A percentile compares a stretch with the other conserved stretches of the same genome.
These are phyloP conservation scores for Rosa hybrid DNA, from an alignment of 331 rosid genomes.

Conservation along the genomic window DNA sequence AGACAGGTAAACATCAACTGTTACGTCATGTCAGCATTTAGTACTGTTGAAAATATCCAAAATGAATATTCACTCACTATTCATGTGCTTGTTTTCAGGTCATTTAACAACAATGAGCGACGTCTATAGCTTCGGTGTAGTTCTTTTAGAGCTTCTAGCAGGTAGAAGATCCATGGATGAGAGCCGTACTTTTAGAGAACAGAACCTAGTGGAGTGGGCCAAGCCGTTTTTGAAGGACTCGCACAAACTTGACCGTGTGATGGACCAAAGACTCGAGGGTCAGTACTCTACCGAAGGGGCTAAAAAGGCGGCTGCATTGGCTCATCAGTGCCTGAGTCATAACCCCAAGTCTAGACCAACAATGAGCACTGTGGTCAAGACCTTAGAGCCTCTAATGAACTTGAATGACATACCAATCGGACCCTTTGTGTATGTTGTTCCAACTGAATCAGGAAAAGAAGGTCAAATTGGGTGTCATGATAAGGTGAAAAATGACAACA, in stretches of 20 bases:
- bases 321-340: slow-evolving; percentile 62
- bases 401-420: slow-evolving; percentile 61
- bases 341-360: slow-evolving; percentile 65
- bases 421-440: slow-evolving; percentile 69
- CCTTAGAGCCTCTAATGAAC: slow-evolving; percentile 55
- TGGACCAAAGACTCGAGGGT: slow-evolving; percentile 77
- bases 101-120: slow-evolving; percentile 86
- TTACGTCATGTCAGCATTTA: not conserved
- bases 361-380: slow-evolving; percentile 68
- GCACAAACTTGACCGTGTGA: slow-evolving; percentile 60
- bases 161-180: slow-evolving; percentile 74
- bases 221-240: slow-evolving; percentile 69
- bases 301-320: slow-evolving; percentile 52
- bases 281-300: slow-evolving; percentile 71
- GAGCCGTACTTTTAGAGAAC: slow-evolving; percentile 58
- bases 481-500: slow-evolving; percentile 18
- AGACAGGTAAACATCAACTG: slow-evolving; percentile 52
- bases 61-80: not conserved
- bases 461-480: slow-evolving; percentile 19
- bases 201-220: slow-evolving; percentile 88
- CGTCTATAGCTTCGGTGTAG: slow-evolving; percentile 85
- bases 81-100: slow-evolving; percentile 37
- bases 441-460: slow-evolving; percentile 30
- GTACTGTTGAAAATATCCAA: not conserved
- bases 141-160: slow-evolving; percentile 77